These are phyloP conservation scores for Candida michaelii DNA, from an alignment of 805 yeast genomes.

Conservation along the genomic window DNA sequence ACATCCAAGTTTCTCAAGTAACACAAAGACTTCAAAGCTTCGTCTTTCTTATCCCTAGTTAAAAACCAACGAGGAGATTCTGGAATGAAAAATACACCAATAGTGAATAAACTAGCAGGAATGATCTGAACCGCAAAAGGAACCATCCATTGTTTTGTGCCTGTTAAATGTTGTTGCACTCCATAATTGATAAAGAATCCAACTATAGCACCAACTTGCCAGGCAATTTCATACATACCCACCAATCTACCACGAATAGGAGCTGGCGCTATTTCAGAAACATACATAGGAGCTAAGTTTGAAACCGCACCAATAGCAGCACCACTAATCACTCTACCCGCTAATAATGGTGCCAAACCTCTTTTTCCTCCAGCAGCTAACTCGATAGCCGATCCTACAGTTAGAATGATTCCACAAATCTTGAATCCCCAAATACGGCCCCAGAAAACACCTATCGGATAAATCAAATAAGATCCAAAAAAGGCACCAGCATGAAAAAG, in stretches of 20 bases:
- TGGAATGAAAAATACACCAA: slow-evolving; percentile 36
- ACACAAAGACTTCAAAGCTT: slow-evolving; percentile 32
- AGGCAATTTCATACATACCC: slow-evolving; percentile 42
- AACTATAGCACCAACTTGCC: slow-evolving; percentile 40
- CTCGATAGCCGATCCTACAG: slow-evolving; percentile 44
- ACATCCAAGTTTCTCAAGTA: slow-evolving; percentile 51
- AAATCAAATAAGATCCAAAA: slow-evolving; percentile 44
- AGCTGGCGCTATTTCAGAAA: slow-evolving; percentile 41
- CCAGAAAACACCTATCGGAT: slow-evolving; percentile 39
- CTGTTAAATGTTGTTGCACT: slow-evolving; percentile 31
- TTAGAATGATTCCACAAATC: slow-evolving; percentile 37
- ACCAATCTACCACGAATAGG: slow-evolving; percentile 47
- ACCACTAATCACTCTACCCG: slow-evolving; percentile 44
- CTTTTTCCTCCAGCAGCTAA: slow-evolving; percentile 29
- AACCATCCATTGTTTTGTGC: slow-evolving; percentile 42
- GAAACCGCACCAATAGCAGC: slow-evolving; percentile 44
- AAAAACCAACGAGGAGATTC: slow-evolving; percentile 42
- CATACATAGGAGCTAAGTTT: slow-evolving; percentile 41
- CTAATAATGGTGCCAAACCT: slow-evolving; percentile 30
- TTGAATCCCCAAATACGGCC: slow-evolving; percentile 42
- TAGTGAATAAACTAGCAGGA: slow-evolving; percentile 37
- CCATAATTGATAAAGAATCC: slow-evolving; percentile 41
- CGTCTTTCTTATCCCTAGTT: slow-evolving; percentile 25
- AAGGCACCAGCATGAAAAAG: slow-evolving; percentile 53
- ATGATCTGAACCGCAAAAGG: slow-evolving; percentile 41